A percentile compares a stretch with the other conserved stretches of the same genome.
Evolutionary conservation across 169 alveolate species (phyloP).

Genomic region (Sarcocystis neurona): DNA sequence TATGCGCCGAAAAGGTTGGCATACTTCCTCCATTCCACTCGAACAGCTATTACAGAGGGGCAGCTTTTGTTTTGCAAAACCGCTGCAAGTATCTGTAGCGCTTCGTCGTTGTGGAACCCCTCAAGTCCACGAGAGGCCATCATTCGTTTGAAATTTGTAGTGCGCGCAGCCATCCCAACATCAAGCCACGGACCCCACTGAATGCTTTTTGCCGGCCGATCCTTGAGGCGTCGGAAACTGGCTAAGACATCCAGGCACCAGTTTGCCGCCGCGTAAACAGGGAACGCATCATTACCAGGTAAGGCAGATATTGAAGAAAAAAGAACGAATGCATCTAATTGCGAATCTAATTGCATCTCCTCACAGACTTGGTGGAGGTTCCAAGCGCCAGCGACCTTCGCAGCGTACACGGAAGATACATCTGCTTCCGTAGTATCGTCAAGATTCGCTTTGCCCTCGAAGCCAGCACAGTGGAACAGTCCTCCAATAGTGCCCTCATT

Average conservation of each 20-base stretch:
- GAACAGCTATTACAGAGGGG: conserved; percentile 31
- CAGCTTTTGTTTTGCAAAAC: neutral
- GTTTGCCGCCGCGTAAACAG: conserved; percentile 75
- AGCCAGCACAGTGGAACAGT: conserved; percentile 75
- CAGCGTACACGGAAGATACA: conserved; percentile 58
- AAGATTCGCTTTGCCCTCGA: conserved; percentile 62
- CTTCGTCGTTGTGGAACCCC: conserved; percentile 38
- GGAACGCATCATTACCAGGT: conserved; percentile 70
- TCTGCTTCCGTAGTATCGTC: conserved; percentile 37
- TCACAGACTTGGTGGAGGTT: conserved; percentile 64
- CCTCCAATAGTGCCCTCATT: conserved; percentile 35
- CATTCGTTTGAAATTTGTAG: conserved; percentile 26
- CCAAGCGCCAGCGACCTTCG: conserved; percentile 75
- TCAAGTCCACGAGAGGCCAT: conserved; percentile 49
- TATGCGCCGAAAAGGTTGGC: conserved; percentile 22
- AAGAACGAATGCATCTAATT: conserved; percentile 61
- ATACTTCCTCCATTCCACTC: conserved; percentile 54
- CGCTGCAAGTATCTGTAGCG: conserved; percentile 6
- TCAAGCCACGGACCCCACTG: conserved; percentile 79
- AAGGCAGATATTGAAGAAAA: conserved; percentile 72
- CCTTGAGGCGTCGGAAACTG: conserved; percentile 62
- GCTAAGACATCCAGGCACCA: conserved; percentile 68
- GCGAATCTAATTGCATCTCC: conserved; percentile 16
- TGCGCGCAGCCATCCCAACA: conserved; percentile 56
- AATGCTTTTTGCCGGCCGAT: conserved; percentile 65